phyloP scores from a whole-genome alignment of 1,284 basidiomycete genomes.

The Meira miltonrushii region DNA sequence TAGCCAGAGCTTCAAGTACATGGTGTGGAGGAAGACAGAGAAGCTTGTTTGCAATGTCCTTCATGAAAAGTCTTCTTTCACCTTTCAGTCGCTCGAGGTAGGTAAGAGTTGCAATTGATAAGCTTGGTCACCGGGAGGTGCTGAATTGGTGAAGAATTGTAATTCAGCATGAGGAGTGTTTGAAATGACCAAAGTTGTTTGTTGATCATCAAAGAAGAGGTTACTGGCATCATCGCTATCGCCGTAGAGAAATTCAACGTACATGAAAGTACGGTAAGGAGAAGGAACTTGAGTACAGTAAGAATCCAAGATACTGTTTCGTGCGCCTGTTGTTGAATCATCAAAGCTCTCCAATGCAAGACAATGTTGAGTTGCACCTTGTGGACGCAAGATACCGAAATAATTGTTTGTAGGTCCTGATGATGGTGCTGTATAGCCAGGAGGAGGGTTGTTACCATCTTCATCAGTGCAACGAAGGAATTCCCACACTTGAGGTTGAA shows the following conservation, averaged over 20 bases:
- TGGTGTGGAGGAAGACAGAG: too few relatives aligned
- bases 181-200: neutral
- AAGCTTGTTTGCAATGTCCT: too few relatives aligned
- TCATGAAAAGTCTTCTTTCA: too few relatives aligned
- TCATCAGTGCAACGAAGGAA: neutral
- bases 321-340: neutral
- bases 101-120: constrained; percentile 5
- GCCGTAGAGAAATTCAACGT: constrained; percentile 4
- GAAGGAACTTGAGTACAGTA: constrained; percentile 6
- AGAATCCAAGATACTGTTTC: constrained; percentile 6
- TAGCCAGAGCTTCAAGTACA: too few relatives aligned
- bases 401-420: neutral
- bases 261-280: constrained; percentile 1
- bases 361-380: constrained; percentile 8
- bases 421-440: constrained; percentile 5
- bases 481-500: neutral
- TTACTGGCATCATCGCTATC: neutral
- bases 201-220: constrained; percentile 7
- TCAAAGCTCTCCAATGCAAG: neutral
- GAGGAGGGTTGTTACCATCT: neutral
- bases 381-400: constrained; percentile 7
- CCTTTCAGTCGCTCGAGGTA: too few relatives aligned
- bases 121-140: neutral
- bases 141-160: constrained; percentile 6
- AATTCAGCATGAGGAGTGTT: constrained; percentile 3